These are phyloP conservation scores for Neurospora tetrasperma DNA, from an alignment of 495 filamentous ascomycete genomes.

Conservation along the genomic window DNA sequence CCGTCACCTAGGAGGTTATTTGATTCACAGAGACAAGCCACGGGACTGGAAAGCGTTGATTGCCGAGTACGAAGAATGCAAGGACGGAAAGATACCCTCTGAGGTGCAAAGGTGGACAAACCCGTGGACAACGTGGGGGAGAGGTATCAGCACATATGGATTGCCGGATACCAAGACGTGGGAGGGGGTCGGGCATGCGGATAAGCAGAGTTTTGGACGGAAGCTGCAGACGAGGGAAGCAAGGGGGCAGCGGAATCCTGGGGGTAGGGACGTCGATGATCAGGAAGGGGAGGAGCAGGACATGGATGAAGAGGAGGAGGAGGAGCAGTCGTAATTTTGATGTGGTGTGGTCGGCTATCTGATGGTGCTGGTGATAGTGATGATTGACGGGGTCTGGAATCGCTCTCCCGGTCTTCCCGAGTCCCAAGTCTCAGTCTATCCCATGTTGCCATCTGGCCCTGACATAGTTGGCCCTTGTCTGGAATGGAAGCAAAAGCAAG, in stretches of 20 bases:
- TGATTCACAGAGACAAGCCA: constrained; percentile 26
- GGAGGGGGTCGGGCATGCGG: constrained; percentile 24
- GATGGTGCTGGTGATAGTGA: not conserved
- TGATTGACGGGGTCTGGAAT: not conserved
- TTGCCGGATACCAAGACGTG: constrained; percentile 26
- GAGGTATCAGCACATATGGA: constrained; percentile 24
- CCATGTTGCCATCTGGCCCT: not conserved
- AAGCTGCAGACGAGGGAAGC: constrained; percentile 10
- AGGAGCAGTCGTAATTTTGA: constrained; percentile 5
- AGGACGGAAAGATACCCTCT: constrained; percentile 9
- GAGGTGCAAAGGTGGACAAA: constrained; percentile 22
- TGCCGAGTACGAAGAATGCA: not conserved
- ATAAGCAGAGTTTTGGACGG: constrained; percentile 18
- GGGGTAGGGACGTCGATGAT: too few relatives aligned
- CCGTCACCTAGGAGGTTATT: constrained; percentile 20
- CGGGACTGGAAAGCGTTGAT: constrained; percentile 20
- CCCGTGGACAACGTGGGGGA: constrained; percentile 25
- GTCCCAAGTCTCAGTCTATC: not conserved
- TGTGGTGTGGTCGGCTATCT: not conserved
- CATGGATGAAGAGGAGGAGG: not conserved
- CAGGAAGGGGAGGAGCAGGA: not conserved
- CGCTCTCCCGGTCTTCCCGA: not conserved
- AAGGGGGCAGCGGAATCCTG: constrained; percentile 2
- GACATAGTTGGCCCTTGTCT: not conserved
- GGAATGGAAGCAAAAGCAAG: not conserved